Conservation (phyloP, 352 stramenopile genomes). For the Ophiocytium majus region DNA sequence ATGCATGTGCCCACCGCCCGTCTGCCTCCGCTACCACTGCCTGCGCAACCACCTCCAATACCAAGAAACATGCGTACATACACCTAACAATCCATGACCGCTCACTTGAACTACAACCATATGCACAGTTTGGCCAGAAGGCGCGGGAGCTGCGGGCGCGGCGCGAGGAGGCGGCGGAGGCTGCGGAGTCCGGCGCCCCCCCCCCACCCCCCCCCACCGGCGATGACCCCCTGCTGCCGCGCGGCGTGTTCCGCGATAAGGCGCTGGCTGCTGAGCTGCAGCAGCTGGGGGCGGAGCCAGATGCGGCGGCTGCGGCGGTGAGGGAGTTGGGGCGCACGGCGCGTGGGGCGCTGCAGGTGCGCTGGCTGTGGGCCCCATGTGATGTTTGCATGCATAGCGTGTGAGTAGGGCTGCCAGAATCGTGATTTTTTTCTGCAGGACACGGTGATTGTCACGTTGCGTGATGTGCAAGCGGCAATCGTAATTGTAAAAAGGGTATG, state of each 20-base stretch:
- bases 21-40: too few species aligned
- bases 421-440: too few species aligned
- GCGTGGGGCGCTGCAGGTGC: constrained; percentile 24
- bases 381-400: too few species aligned
- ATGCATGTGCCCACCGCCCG: too few species aligned
- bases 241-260: constrained; percentile 27
- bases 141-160: constrained; percentile 27
- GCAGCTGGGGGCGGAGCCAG: constrained; percentile 24
- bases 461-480: too few species aligned
- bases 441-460: not conserved
- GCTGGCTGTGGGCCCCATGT: too few species aligned
- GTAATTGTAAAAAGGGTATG: too few species aligned
- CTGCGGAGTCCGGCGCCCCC: not conserved
- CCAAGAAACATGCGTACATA: too few species aligned
- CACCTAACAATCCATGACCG: too few species aligned
- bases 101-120: not conserved
- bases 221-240: constrained; percentile 39
- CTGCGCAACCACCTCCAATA: too few species aligned
- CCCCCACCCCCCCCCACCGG: too few species aligned
- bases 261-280: constrained; percentile 35
- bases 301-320: constrained; percentile 18
- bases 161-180: constrained; percentile 16
- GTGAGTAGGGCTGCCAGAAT: too few species aligned
- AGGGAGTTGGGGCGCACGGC: constrained; percentile 33
- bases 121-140: constrained; percentile 46